phyloP scores from a whole-genome alignment of 257 asterid genomes.

The Ballota nigra region DNA sequence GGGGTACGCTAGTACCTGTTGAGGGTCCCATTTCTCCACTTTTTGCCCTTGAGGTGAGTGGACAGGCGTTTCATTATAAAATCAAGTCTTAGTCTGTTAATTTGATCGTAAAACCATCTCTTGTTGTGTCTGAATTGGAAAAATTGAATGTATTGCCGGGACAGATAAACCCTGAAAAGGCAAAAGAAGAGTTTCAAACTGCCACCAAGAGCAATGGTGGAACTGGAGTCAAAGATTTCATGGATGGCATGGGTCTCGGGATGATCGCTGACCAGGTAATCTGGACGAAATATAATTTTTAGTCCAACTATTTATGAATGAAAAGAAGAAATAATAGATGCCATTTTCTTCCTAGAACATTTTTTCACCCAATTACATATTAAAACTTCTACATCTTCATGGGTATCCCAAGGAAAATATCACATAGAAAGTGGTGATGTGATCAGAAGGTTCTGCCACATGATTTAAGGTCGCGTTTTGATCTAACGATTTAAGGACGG shows the following conservation, averaged over 20 bases:
- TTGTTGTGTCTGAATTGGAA: slow-evolving; percentile 16
- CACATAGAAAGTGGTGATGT: neutral
- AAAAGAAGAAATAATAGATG: neutral
- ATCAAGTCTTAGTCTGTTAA: slow-evolving; percentile 11
- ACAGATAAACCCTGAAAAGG: slow-evolving; percentile 94
- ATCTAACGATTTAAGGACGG: neutral
- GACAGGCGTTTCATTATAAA: slow-evolving; percentile 15
- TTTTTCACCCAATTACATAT: neutral
- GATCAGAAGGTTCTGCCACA: neutral
- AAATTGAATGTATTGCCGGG: slow-evolving; percentile 31
- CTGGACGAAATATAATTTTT: slow-evolving; percentile 5
- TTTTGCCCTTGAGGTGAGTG: slow-evolving; percentile 93
- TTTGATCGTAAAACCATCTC: slow-evolving; percentile 4
- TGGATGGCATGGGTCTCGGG: slow-evolving; percentile 99
- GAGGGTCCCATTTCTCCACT: slow-evolving; percentile 89
- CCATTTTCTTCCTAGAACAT: neutral
- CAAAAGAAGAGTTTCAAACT: slow-evolving; percentile 84
- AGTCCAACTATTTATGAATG: neutral
- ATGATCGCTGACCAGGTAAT: slow-evolving; percentile 89
- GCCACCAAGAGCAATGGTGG: slow-evolving; percentile 75
- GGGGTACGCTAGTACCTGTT: slow-evolving; percentile 83
- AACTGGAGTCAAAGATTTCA: slow-evolving; percentile 86
- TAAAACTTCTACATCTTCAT: neutral
- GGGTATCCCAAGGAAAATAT: neutral
- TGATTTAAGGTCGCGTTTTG: neutral